Conservation (phyloP, 2,329 filamentous ascomycete genomes). For the Penicillium frequentans region DNA sequence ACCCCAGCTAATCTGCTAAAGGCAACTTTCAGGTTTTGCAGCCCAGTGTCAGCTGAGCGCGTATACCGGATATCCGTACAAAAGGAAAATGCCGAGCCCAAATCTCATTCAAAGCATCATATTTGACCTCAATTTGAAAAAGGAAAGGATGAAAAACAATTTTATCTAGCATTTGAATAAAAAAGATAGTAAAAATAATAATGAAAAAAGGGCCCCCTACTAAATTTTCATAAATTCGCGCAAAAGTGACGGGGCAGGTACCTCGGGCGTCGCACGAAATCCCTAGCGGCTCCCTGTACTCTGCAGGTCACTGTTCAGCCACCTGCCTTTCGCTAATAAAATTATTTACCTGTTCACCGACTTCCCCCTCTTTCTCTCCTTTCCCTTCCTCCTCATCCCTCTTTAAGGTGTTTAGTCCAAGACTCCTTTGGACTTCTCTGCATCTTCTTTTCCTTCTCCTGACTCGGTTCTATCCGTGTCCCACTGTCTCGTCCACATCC, state of each 20-base stretch:
- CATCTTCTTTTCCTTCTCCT: conserved; percentile 2
- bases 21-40: not conserved
- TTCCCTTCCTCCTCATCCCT: conserved; percentile 15
- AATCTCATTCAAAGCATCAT: not conserved
- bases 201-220: not conserved
- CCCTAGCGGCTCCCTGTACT: conserved; percentile 4
- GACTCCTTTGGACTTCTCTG: conserved; percentile 20
- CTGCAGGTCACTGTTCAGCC: conserved; percentile 11
- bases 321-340: conserved; percentile 18
- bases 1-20: not conserved
- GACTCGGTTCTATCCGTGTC: not conserved
- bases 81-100: not conserved
- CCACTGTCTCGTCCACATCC: not conserved
- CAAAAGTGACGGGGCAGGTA: conserved; percentile 3
- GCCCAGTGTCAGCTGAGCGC: not conserved
- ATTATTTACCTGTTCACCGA: conserved; percentile 28
- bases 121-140: not conserved
- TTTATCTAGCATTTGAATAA: not conserved
- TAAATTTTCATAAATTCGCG: not conserved
- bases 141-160: not conserved
- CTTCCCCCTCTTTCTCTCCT: conserved; percentile 13
- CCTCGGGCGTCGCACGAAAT: conserved; percentile 2
- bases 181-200: not conserved
- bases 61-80: not conserved
- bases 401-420: conserved; percentile 24